Evolutionary conservation across 202 grass and related monocot genomes (phyloP), one percentile per base, ranked within the genome.

Genomic region (Panicum hallii): DNA sequence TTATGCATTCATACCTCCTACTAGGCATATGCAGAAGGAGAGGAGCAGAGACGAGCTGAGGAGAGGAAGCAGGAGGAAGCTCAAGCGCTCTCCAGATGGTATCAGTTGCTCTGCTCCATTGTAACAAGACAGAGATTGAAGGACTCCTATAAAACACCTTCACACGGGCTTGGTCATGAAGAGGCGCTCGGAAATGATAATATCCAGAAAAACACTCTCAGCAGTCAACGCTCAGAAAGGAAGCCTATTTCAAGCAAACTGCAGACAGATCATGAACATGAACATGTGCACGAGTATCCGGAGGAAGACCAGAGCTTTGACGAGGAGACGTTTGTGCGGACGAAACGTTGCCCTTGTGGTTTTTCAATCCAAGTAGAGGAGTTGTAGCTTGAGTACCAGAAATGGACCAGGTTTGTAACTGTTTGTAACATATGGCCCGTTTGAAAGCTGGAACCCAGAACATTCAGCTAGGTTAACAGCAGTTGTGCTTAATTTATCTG

Each of bases 361-460:
- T 99, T 99, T 72, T 92, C 91, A 20, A 89, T 96, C 76, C 90
- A 96, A 88, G 90, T 94, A 68, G 93, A 99, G 75, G 96, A 96
- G 68, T 75, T 96, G 86, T 96, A 95, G 74, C 67, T 36, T 61
- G 60, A 7, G 61, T 60, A 42, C 42, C 6, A 57, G 47, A 77
- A 72, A n/a, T 42, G 6, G 6, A 48, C 7, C 23, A 63, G 38
- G 46, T 34, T 61, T 62, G 5, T 7, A 41, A 50, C 20, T 11
- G 13, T 36, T 28, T 17, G 47, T 43, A 66, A 38, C 12, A n/a
- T 53, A 10, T 32, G 8, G 38, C 72, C 6, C 4, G 22, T 16
- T 47, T 41, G 5, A 36, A 20, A 40, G 7, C 7, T 52, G 15
- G 55, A 50, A 61, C 19, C 38, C 42, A 14, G 19, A 15, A 46